Evolutionary conservation across 2,329 filamentous ascomycete genomes (phyloP), one percentile per base, ranked within the genome.

Genomic region (Talaromyces rugulosus): DNA sequence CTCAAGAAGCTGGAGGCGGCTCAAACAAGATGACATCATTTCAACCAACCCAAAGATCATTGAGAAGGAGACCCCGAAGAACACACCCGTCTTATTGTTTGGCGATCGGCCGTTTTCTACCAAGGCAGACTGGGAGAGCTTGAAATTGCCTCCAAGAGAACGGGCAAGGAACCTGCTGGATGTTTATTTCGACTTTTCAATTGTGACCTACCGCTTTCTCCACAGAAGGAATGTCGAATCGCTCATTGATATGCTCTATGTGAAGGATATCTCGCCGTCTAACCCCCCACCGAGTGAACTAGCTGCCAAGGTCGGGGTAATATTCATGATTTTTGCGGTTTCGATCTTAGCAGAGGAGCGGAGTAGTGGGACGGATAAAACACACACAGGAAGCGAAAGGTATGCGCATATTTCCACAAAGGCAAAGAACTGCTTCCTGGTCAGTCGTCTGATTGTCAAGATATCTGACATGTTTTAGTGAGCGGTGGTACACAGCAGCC

Each of bases 1-100:
- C 78, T 66, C 89, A 73, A 86, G 88, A 80, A 78, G 88, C 81
- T 79, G 89, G 87, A 72, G 89, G 80, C 75, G 88, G 80, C 60
- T 91, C 68, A 65, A 87, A 80, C 53, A 87, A 81, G 57, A 87
- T 80, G 78, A 77, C 47, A 53, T 47, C 18, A 73, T 65, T 18
- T 73, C 71, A 0, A 69, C 71, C 3, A 69, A 73, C 31, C 71
- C 72, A 0, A 67, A 69, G 59, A 66, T 67, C 16, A 57, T 71
- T 42, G 68, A 70, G 27, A 68, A 71, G 62, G 73, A 75, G 47
- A 68, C 67, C 0, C 70, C 68, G 0, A 75, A 76, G 28, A 76
- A 77, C 31, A 82, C 83, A 18, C 75, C 77, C 0, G 72, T 83
- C 1, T 80, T 78, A 61, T 76, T 77, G 63, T 82, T 82, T 28